Evolutionary conservation across 2,329 filamentous ascomycete species (phyloP).

Genomic region (Thermomyces lanuginosus): DNA sequence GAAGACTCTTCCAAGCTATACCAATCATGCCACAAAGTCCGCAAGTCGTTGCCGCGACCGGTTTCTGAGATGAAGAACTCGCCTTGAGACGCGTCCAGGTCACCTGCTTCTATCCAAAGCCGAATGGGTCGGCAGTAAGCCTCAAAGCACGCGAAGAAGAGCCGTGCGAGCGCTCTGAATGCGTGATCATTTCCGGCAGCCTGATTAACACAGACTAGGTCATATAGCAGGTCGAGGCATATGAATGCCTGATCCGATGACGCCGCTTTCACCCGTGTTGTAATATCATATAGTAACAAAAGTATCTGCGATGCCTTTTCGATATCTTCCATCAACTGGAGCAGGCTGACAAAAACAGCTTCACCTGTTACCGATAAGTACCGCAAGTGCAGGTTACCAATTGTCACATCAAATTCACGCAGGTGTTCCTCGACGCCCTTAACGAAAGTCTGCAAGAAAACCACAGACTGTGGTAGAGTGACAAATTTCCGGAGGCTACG

Average conservation of each 20-base stretch:
- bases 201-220: conserved; percentile 53
- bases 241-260: conserved; percentile 41
- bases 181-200: conserved; percentile 45
- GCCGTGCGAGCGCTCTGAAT: conserved; percentile 46
- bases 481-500: conserved; percentile 35
- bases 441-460: conserved; percentile 56
- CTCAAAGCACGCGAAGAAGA: conserved; percentile 69
- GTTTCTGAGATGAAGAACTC: conserved; percentile 59
- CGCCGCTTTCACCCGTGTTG: conserved; percentile 38
- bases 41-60: conserved; percentile 38
- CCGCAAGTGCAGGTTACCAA: conserved; percentile 44
- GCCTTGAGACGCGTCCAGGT: conserved; percentile 47
- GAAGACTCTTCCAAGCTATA: conserved; percentile 47
- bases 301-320: conserved; percentile 39
- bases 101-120: conserved; percentile 70
- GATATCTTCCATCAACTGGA: conserved; percentile 45
- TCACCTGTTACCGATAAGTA: conserved; percentile 40
- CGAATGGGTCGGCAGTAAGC: conserved; percentile 68
- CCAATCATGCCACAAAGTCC: conserved; percentile 59
- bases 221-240: conserved; percentile 65
- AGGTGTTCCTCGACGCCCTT: conserved; percentile 45
- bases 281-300: conserved; percentile 43
- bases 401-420: conserved; percentile 37
- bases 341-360: conserved; percentile 49
- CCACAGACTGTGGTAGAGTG: conserved; percentile 30